These are phyloP conservation scores for Clitoria ternatea DNA, from an alignment of 306 rosid genomes.

Conservation along the genomic window DNA sequence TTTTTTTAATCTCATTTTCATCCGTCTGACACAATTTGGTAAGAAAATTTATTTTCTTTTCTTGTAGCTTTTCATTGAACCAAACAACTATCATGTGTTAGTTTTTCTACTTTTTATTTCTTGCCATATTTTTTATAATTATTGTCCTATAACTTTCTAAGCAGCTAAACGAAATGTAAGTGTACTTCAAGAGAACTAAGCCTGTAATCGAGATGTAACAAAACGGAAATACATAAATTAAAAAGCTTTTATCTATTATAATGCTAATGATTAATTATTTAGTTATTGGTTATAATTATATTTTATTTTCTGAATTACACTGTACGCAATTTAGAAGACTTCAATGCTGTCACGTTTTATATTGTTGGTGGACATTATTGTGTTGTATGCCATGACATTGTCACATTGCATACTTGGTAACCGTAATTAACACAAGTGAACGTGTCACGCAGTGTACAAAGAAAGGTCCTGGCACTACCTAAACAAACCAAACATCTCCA, in stretches of 20 bases:
- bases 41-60: no score
- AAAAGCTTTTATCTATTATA: background rate
- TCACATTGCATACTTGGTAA: no score
- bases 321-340: background rate
- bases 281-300: background rate
- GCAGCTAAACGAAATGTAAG: no score
- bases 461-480: background rate
- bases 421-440: background rate
- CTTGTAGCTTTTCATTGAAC: no score
- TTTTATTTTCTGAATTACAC: background rate
- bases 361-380: background rate
- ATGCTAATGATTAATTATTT: background rate
- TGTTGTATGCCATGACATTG: background rate
- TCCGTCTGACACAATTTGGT: no score
- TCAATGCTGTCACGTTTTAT: background rate
- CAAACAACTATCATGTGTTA: no score
- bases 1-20: no score
- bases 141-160: no score
- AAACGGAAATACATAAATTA: background rate
- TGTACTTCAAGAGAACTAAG: no score
- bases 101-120: no score
- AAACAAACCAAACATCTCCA: background rate
- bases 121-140: no score
- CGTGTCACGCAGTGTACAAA: background rate
- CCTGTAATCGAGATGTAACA: no score